A percentile compares a stretch with the other conserved stretches of the same genome.
These are phyloP conservation scores for Sclerotinia glacialis DNA, from an alignment of 2,329 filamentous ascomycete species.

Conservation along the genomic window DNA sequence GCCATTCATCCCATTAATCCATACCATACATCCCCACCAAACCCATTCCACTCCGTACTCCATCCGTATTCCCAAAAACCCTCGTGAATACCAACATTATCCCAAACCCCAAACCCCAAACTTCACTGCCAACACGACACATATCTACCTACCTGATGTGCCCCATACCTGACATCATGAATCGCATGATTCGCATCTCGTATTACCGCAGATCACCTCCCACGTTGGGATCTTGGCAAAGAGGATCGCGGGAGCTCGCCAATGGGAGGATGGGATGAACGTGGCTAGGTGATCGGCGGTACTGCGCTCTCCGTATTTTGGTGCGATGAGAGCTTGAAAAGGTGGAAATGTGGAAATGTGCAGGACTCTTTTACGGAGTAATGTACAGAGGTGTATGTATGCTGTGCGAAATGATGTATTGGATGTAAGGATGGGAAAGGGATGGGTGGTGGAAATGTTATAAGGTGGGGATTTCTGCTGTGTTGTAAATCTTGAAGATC, in stretches of 20 bases:
- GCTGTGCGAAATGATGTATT: not conserved
- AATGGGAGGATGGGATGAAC: not conserved
- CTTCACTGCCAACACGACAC: not conserved
- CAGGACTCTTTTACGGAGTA: no score
- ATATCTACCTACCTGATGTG: not conserved
- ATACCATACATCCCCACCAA: not conserved
- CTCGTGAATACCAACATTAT: not conserved
- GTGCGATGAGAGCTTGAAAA: no score
- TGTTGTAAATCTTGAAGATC: conserved; percentile 4
- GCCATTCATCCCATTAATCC: not conserved
- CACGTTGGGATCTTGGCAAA: not conserved
- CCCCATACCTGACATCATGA: conserved; percentile 3
- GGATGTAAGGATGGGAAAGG: not conserved
- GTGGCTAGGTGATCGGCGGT: not conserved
- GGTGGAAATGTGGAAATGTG: no score
- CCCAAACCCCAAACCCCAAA: no score
- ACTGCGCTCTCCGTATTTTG: no score
- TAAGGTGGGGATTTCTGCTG: conserved; percentile 1
- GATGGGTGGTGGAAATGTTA: not conserved
- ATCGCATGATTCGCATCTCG: not conserved
- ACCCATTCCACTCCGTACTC: not conserved
- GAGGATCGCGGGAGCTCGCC: not conserved
- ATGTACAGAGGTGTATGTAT: no score
- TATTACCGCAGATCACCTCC: conserved; percentile 4
- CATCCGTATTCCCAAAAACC: not conserved